A percentile compares a stretch with the other conserved stretches of the same genome.
These are phyloP conservation scores for Lecanicillium sp. DNA, from an alignment of 2,329 filamentous ascomycete genomes.

Conservation along the genomic window DNA sequence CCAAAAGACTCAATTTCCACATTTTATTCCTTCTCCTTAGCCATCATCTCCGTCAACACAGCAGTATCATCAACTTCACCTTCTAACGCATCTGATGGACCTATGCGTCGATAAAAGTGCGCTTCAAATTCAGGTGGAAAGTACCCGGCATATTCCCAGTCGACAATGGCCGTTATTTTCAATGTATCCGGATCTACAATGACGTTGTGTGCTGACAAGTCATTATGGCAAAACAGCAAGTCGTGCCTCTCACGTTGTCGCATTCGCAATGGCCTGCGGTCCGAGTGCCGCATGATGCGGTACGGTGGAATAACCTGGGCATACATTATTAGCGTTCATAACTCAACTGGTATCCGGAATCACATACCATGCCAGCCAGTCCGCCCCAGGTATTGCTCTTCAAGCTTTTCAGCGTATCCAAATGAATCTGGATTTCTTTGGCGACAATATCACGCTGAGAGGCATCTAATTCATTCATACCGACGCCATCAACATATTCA, in stretches of 20 bases:
- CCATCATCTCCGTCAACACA: neutral
- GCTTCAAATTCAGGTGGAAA: conserved; percentile 20
- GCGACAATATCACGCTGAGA: conserved; percentile 9
- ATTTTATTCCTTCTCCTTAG: too few species aligned
- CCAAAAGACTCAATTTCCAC: too few species aligned
- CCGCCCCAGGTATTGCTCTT: conserved; percentile 13
- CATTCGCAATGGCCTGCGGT: conserved; percentile 10
- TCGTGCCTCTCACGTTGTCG: conserved; percentile 9
- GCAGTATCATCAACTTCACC: conserved; percentile 16
- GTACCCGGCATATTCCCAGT: conserved; percentile 29
- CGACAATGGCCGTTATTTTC: conserved; percentile 24
- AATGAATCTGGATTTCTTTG: conserved; percentile 9
- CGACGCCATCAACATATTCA: conserved; percentile 11
- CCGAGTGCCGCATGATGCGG: conserved; percentile 7
- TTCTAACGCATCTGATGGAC: conserved; percentile 16
- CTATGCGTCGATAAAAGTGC: conserved; percentile 14
- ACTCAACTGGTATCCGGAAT: neutral
- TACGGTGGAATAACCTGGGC: conserved; percentile 11
- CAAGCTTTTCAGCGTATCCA: conserved; percentile 7
- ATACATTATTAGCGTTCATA: neutral
- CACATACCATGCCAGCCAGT: conserved; percentile 8
- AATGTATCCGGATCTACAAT: conserved; percentile 15
- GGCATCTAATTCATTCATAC: conserved; percentile 8
- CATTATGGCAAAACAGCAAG: conserved; percentile 14
- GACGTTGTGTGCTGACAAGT: conserved; percentile 10